phyloP scores from a whole-genome alignment of 768 basidiomycete species.

The Tulasnella sp. region DNA sequence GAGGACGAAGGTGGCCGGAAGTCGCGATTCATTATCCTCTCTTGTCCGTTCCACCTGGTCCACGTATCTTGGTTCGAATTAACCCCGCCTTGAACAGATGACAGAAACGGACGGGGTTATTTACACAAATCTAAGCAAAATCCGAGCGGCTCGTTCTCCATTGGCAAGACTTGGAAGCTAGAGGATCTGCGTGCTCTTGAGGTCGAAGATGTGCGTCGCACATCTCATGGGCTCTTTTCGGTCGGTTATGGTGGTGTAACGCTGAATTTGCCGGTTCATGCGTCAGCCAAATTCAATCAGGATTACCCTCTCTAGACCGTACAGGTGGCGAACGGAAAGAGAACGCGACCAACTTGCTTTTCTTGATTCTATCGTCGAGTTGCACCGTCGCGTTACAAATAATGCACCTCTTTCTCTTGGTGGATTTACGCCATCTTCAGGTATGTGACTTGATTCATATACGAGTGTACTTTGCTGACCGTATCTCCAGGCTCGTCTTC shows the following conservation, averaged over 20 bases:
- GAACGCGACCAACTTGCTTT: constrained; percentile 60
- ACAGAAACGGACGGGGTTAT: constrained; percentile 48
- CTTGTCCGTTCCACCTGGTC: constrained; percentile 49
- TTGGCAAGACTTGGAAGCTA: constrained; percentile 92
- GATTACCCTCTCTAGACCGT: constrained; percentile 77
- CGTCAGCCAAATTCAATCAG: constrained; percentile 54
- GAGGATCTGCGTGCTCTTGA: constrained; percentile 70
- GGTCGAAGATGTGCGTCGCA: constrained; percentile 50
- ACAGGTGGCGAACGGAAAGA: constrained; percentile 80
- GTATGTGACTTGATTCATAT: neutral
- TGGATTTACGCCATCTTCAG: neutral
- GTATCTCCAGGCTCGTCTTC: too few relatives aligned
- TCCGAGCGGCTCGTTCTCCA: constrained; percentile 85
- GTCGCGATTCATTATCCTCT: constrained; percentile 80
- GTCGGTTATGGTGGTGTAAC: neutral
- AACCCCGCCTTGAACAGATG: constrained; percentile 38
- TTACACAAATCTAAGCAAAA: constrained; percentile 97
- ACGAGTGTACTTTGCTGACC: neutral
- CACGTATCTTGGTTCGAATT: constrained; percentile 15
- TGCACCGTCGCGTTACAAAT: constrained; percentile 26
- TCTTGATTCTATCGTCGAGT: constrained; percentile 47
- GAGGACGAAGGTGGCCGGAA: constrained; percentile 70
- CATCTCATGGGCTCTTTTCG: constrained; percentile 20
- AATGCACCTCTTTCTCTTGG: constrained; percentile 12
- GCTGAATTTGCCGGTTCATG: constrained; percentile 8